phyloP scores from a whole-genome alignment of 129 eudicot genomes.

The Pittosporum tobira region DNA sequence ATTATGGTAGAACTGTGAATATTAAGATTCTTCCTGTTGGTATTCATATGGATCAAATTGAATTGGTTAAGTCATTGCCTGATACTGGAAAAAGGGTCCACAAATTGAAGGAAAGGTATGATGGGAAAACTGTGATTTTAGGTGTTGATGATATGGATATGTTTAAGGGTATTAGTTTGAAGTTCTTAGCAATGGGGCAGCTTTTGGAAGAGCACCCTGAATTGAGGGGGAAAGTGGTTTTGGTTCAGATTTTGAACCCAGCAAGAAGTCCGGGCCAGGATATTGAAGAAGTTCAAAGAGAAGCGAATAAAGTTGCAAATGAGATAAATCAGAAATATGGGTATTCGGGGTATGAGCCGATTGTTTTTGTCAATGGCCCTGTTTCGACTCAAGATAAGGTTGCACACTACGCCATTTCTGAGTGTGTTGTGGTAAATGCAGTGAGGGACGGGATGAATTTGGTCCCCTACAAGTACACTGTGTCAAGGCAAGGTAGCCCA shows the following conservation, averaged over 20 bases:
- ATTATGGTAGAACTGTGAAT: conserved; percentile 83
- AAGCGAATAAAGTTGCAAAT: conserved; percentile 43
- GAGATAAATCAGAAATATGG: conserved; percentile 58
- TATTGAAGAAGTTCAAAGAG: conserved; percentile 54
- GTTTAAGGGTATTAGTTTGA: conserved; percentile 85
- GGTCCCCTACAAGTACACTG: conserved; percentile 86
- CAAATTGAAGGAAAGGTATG: conserved; percentile 39
- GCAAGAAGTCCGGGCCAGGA: conserved; percentile 79
- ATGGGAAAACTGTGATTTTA: conserved; percentile 61
- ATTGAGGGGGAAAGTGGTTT: conserved; percentile 54
- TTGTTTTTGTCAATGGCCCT: conserved; percentile 62
- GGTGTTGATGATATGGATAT: conserved; percentile 98
- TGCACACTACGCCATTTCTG: conserved; percentile 68
- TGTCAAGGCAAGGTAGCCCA: conserved; percentile 61
- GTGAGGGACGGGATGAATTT: conserved; percentile 97
- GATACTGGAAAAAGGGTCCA: conserved; percentile 41
- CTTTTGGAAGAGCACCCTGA: conserved; percentile 54
- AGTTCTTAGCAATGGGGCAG: conserved; percentile 78
- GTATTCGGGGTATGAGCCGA: conserved; percentile 48
- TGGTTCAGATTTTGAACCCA: conserved; percentile 76
- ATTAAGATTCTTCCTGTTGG: conserved; percentile 86
- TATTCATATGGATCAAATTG: conserved; percentile 71
- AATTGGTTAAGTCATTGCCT: conserved; percentile 35
- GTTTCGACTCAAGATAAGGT: conserved; percentile 72
- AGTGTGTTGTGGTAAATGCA: conserved; percentile 82